Evolutionary conservation across 2,329 filamentous ascomycete species (phyloP).

Genomic region (Orbilia oligospora): DNA sequence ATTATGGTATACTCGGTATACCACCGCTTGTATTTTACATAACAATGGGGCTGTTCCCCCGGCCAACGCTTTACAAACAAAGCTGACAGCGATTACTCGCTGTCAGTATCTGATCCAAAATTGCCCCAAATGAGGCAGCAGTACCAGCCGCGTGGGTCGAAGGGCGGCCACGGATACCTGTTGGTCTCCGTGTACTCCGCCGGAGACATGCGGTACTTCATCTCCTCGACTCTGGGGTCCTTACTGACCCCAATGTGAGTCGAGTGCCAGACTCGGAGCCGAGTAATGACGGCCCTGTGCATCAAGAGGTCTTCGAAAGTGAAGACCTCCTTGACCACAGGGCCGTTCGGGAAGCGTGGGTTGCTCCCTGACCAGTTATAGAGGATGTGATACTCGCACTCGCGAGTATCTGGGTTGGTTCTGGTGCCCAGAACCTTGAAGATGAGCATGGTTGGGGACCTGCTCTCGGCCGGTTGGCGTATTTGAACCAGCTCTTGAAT

Average conservation of each 20-base stretch:
- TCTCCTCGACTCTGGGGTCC: slow-evolving; percentile 41
- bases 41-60: too few species aligned
- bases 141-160: slow-evolving; percentile 39
- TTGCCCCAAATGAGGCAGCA: slow-evolving; percentile 45
- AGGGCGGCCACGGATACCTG: slow-evolving; percentile 31
- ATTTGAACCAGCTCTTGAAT: not conserved
- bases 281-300: slow-evolving; percentile 22
- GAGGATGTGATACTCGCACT: slow-evolving; percentile 34
- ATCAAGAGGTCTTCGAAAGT: slow-evolving; percentile 31
- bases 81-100: not conserved
- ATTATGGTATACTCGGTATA: too few species aligned
- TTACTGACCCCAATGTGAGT: slow-evolving; percentile 36
- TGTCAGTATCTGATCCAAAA: not conserved
- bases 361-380: slow-evolving; percentile 37
- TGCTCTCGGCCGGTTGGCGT: not conserved
- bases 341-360: slow-evolving; percentile 31
- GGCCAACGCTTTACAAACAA: not conserved
- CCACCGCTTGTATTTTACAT: not conserved
- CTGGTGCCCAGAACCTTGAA: slow-evolving; percentile 26
- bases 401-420: slow-evolving; percentile 22
- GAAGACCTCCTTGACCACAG: slow-evolving; percentile 13
- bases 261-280: slow-evolving; percentile 35
- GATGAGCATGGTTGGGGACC: slow-evolving; percentile 28
- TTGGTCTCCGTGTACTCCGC: slow-evolving; percentile 24
- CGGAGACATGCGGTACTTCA: slow-evolving; percentile 21